Evolutionary conservation across 495 filamentous ascomycete species (phyloP), one percentile per base, ranked within the genome.

Genomic region (Bryoglossum gracile): DNA sequence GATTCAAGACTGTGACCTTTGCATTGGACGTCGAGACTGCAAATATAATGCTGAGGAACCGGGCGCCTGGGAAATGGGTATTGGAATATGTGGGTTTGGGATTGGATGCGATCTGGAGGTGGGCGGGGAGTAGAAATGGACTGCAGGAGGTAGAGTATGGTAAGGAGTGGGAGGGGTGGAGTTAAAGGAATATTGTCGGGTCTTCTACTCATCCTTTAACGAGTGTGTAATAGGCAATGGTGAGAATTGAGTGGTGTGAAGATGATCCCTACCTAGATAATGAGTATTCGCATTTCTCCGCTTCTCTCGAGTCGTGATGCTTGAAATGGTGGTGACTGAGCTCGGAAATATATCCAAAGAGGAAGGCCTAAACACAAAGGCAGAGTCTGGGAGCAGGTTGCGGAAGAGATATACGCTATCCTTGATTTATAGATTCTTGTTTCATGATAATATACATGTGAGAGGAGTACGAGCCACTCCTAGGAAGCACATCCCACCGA

Each of bases 31-130:
- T 13, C 13, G 26, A 30, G 26, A 30, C 13, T 13, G 33, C 13
- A 36, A 17, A 36, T 6, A 10, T 6, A 19, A 40, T 40, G 37
- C 14, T 40, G 37, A 35, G 19, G 21, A 34, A 8, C 21, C 19
- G 25, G 30, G 18, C 17, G 18, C 17, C 23, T 13, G 32, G 22
- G 2, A 22, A 39, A 23, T 44, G 16, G 30, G 30, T 30, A 9
- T 14, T 33, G 2, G 40, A 39, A 9, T 14, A 24, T 28, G 10
- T 39, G 22, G 24, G 50, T 10, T 34, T 40, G 22, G 32, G 19
- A 14, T 13, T 46, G 18, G 46, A 55, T 38, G 22, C 5, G n/a
- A 8, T 50, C n/a, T 55, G 52, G 52, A 50, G 39, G 26, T 50
- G 40, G 46, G 39, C 19, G 4, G 46, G 52, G 5, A 41, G 34